Evolutionary conservation across 78 protist genomes (phyloP).

Genomic region (slime mould (Dictyostelium discoideum)): DNA sequence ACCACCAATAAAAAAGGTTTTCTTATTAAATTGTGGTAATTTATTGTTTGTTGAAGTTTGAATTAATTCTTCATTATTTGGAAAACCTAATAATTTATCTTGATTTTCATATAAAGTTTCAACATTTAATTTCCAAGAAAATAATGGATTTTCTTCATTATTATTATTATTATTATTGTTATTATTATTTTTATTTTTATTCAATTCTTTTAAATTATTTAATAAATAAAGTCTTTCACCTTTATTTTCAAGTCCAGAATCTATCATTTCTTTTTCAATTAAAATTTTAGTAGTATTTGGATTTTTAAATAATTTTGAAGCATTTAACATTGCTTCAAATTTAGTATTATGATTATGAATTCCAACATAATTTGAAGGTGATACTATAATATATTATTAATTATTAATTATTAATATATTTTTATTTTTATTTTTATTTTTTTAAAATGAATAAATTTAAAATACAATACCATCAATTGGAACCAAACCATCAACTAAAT

Average conservation of each 20-base stretch:
- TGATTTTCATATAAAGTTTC: slow-evolving; percentile 43
- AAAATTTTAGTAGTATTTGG: neutral
- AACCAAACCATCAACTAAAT: slow-evolving; percentile 45
- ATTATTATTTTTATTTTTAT: neutral
- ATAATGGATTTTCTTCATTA: neutral
- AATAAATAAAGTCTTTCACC: slow-evolving; percentile 58
- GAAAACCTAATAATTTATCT: slow-evolving; percentile 34
- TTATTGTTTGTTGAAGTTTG: neutral
- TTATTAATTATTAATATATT: neutral
- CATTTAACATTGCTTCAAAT: slow-evolving; percentile 45
- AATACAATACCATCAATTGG: slow-evolving; percentile 48
- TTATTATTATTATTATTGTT: neutral
- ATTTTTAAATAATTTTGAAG: neutral
- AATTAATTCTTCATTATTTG: neutral
- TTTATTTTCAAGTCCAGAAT: slow-evolving; percentile 8
- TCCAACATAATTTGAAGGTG: slow-evolving; percentile 57
- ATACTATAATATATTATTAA: neutral
- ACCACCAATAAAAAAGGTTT: slow-evolving; percentile 51
- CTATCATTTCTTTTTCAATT: neutral
- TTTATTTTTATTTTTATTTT: neutral
- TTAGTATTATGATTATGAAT: slow-evolving; percentile 52
- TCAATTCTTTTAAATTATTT: slow-evolving; percentile 33
- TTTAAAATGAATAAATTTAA: no score
- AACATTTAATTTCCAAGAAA: slow-evolving; percentile 41
- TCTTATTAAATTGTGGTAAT: slow-evolving; percentile 1